Conservation (phyloP, 2,329 filamentous ascomycete genomes). For the Leptographium procerum region DNA sequence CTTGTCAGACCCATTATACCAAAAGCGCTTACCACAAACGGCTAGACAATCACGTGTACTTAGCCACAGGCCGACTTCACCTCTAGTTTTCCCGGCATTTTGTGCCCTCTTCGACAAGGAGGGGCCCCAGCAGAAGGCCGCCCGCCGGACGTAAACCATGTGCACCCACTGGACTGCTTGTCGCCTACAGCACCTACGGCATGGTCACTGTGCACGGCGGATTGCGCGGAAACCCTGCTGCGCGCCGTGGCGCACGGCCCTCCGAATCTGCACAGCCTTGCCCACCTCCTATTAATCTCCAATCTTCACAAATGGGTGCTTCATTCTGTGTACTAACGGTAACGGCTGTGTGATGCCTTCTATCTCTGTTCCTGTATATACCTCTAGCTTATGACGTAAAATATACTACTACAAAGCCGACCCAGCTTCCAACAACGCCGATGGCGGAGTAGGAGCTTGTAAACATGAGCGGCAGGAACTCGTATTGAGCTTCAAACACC, state of each 20-base stretch:
- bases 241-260: background rate
- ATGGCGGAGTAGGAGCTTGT: constrained; percentile 89
- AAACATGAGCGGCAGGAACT: constrained; percentile 95
- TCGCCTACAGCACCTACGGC: background rate
- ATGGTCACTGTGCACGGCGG: background rate
- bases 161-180: background rate
- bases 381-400: constrained; percentile 43
- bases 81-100: constrained; percentile 14
- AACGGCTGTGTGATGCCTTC: background rate
- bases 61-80: constrained; percentile 12
- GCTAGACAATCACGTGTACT: constrained; percentile 7
- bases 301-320: background rate
- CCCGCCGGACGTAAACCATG: background rate
- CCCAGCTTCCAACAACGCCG: constrained; percentile 91
- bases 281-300: background rate
- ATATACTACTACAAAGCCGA: constrained; percentile 89
- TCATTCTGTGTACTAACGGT: background rate
- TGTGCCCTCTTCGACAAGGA: constrained; percentile 4
- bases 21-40: background rate
- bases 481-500: constrained; percentile 71
- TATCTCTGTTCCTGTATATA: background rate
- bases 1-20: constrained; percentile 5
- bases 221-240: background rate
- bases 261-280: background rate
- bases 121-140: constrained; percentile 6